Evolutionary conservation across 306 rosid species (phyloP), one percentile per base, ranked within the genome.

Genomic region (Malus sieversii): DNA sequence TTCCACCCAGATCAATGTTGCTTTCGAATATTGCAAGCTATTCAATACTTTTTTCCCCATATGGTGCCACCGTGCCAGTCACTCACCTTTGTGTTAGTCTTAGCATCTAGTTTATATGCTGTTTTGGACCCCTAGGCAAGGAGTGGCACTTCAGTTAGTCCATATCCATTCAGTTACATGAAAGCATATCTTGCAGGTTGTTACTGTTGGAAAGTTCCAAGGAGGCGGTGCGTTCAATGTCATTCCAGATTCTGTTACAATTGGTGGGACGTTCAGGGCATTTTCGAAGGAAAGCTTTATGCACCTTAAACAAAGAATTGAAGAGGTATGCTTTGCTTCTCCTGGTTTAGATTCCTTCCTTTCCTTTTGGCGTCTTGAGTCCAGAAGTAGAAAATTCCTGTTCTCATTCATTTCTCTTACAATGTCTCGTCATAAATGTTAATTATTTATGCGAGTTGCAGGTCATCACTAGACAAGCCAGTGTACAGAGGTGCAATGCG

Each of bases 181-280:
- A 52, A 75, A 52, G 60, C 33, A 32, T 20, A 19, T 57, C 67
- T 71, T 73, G 71, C 86, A 95, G 97, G 97, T 92, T 46, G 90
- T 95, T 62, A 85, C 98, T 0, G 86, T 92, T 15, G 86, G 86
- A 16, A 90, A 83, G 76, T 86, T 95, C 76, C 84, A 86, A 66
- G 96, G 98, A 68, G 97, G 93, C 76, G 91, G 85, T 63, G 96
- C 97, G 5, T 87, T 92, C 79, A 95, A 95, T 77, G 92, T 95
- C 65, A 95, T 95, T 83, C 97, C 93, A 58, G 97, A 92, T 79
- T 92, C 88, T 69, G 97, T 95, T 48, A 86, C 88, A 23, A 89
- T 95, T 79, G 96, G 98, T 22, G 97, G 97, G 78, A 90, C 97
- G 32, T 90, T 95, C 84, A 81, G 97, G 75, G 90, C 92, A 65